These are phyloP conservation scores for Malus hybrid DNA, from an alignment of 331 rosid species.

Conservation along the genomic window DNA sequence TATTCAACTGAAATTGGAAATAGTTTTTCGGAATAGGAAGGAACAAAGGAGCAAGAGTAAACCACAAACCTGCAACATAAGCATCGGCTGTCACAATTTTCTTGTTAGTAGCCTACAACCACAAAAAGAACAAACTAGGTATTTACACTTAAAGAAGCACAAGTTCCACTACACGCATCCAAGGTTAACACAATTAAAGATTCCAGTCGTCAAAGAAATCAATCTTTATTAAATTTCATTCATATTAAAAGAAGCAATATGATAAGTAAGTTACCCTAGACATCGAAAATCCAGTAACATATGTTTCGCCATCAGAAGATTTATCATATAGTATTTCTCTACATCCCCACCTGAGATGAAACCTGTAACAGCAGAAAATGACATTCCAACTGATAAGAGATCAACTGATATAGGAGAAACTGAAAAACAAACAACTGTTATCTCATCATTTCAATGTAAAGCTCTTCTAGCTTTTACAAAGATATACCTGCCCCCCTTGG, in stretches of 20 bases:
- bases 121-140: conserved; percentile 10
- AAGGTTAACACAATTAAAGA: neutral
- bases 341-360: conserved; percentile 99
- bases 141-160: conserved; percentile 3
- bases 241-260: neutral
- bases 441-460: conserved; percentile 5
- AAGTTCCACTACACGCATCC: neutral
- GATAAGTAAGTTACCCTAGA: conserved; percentile 55
- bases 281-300: conserved; percentile 68
- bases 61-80: conserved; percentile 82
- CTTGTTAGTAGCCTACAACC: conserved; percentile 69
- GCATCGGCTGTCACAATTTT: conserved; percentile 87
- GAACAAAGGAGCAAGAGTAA: neutral
- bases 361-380: conserved; percentile 49
- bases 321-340: conserved; percentile 76
- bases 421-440: neutral
- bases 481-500: conserved; percentile 86
- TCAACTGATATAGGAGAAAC: neutral
- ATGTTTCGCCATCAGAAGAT: conserved; percentile 59
- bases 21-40: neutral
- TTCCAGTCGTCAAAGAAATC: neutral
- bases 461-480: neutral
- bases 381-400: conserved; percentile 6
- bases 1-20: conserved; percentile 3
- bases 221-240: conserved; percentile 1